These are phyloP conservation scores for Gastroboletus turbinatus DNA, from an alignment of 1,284 basidiomycete genomes.

Conservation along the genomic window DNA sequence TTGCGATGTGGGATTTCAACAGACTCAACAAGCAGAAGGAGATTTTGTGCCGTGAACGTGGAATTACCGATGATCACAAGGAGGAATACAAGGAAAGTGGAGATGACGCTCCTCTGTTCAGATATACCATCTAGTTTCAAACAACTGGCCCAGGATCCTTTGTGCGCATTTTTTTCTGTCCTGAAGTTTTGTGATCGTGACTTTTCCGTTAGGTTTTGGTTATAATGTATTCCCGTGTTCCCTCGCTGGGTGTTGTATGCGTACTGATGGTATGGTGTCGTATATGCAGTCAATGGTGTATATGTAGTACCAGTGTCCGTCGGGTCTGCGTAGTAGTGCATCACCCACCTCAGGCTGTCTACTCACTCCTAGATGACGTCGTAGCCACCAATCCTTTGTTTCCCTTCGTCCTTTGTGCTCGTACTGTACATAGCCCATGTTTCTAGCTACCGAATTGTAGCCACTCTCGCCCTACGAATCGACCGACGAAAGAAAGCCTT, in stretches of 20 bases:
- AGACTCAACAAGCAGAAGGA: constrained; percentile 42
- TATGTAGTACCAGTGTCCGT: too few relatives aligned
- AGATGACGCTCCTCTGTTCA: constrained; percentile 43
- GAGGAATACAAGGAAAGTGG: too few relatives aligned
- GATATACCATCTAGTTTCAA: constrained; percentile 32
- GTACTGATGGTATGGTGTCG: not conserved
- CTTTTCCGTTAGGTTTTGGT: not conserved
- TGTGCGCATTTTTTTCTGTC: not conserved
- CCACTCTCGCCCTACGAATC: too few relatives aligned
- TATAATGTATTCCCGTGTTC: not conserved
- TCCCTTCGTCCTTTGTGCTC: too few relatives aligned
- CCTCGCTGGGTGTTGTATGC: not conserved
- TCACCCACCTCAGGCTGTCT: too few relatives aligned
- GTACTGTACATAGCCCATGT: too few relatives aligned
- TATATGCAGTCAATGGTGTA: not conserved
- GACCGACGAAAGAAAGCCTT: too few relatives aligned
- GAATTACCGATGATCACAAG: too few relatives aligned
- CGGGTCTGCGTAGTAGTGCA: not conserved
- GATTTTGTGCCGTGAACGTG: not conserved
- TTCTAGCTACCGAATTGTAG: too few relatives aligned
- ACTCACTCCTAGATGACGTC: too few relatives aligned
- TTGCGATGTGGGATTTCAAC: constrained; percentile 42
- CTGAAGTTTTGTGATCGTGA: not conserved
- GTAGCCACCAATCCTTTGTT: too few relatives aligned
- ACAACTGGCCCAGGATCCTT: not conserved